phyloP scores from a whole-genome alignment of 768 basidiomycete genomes.

The Trametes cubensis region DNA sequence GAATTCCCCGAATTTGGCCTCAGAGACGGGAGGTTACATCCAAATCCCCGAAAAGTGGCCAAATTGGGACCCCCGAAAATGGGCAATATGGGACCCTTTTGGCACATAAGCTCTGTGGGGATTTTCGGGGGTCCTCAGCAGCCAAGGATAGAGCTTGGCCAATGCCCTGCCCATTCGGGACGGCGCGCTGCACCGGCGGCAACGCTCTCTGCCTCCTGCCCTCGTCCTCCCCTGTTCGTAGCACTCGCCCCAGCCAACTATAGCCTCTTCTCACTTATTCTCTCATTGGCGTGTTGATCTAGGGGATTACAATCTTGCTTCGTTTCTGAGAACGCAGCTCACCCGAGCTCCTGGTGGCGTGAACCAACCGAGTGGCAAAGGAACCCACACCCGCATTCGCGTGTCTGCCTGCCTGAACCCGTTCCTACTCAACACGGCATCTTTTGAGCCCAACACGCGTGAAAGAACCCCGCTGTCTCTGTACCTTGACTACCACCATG shows the following conservation, averaged over 20 bases:
- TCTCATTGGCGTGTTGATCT: not conserved
- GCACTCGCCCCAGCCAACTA: not conserved
- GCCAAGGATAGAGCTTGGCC: not conserved
- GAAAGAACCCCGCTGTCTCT: not conserved
- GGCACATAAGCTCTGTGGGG: too few relatives aligned
- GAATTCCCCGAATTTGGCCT: too few relatives aligned
- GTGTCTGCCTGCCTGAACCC: not conserved
- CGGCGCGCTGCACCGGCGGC: constrained; percentile 3
- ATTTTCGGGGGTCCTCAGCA: too few relatives aligned
- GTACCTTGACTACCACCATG: constrained; percentile 2
- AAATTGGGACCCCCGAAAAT: too few relatives aligned
- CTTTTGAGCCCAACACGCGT: not conserved
- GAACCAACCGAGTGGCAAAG: not conserved
- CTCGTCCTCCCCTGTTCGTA: not conserved
- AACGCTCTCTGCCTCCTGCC: not conserved
- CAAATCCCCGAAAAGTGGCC: too few relatives aligned
- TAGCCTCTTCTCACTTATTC: not conserved
- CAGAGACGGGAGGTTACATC: too few relatives aligned
- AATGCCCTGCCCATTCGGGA: not conserved
- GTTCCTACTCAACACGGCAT: not conserved
- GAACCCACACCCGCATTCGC: not conserved
- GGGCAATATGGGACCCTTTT: too few relatives aligned
- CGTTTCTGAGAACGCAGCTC: not conserved
- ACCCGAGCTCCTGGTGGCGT: constrained; percentile 4
- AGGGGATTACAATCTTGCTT: not conserved